These are phyloP conservation scores for Tulasnella sp. DNA, from an alignment of 768 basidiomycete species.

Conservation along the genomic window DNA sequence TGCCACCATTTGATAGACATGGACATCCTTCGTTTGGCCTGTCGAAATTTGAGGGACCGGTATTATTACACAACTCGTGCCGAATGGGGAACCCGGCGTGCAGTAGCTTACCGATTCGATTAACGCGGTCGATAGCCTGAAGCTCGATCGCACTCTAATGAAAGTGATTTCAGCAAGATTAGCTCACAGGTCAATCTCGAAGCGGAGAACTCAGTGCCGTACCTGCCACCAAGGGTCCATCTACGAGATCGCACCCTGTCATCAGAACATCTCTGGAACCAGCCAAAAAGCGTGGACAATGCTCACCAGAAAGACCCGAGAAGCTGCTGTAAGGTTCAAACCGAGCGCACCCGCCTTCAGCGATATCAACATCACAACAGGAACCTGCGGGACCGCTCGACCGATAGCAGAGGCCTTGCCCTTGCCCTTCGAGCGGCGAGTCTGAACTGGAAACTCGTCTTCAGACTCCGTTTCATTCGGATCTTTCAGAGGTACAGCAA, in stretches of 20 bases:
- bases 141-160: conserved; percentile 19
- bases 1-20: conserved; percentile 85
- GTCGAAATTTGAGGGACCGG: conserved; percentile 27
- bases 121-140: conserved; percentile 38
- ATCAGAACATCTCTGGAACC: too few relatives aligned
- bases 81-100: background rate
- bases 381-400: conserved; percentile 27
- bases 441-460: conserved; percentile 9
- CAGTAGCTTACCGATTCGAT: conserved; percentile 36
- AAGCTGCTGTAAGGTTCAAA: conserved; percentile 80
- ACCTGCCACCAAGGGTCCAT: conserved; percentile 24
- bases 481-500: conserved; percentile 32
- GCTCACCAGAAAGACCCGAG: conserved; percentile 48
- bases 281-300: too few relatives aligned
- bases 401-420: conserved; percentile 1
- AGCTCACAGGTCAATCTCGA: background rate
- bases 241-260: background rate
- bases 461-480: conserved; percentile 26
- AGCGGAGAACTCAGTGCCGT: background rate
- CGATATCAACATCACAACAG: conserved; percentile 78
- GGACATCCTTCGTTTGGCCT: conserved; percentile 74
- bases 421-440: conserved; percentile 18
- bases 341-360: conserved; percentile 82
- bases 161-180: background rate
- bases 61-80: background rate